Evolutionary conservation across 1,284 basidiomycete species (phyloP), one percentile per base, ranked within the genome.

Genomic region (Sparassis latifolia): DNA sequence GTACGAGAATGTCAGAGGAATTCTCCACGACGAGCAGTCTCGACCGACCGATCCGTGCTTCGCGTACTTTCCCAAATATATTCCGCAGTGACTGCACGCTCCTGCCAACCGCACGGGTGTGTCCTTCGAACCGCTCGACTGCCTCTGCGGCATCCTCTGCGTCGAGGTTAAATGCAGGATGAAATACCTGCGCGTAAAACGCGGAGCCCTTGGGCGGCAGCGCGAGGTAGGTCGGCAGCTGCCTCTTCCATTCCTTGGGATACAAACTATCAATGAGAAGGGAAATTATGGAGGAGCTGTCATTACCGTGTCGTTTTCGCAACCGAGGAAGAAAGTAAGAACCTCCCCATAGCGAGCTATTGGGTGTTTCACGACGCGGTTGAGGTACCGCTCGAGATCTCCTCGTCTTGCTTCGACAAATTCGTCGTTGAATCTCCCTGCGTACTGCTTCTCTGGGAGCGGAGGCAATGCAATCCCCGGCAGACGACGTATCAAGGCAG

Each of bases 91-190:
- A 76, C 56, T 90, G 84, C 1, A 89, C 81, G 10, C 86, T 80
- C 52, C 76, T 78, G 2, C 80, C 82, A 1, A 88, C 77, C 0
- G 79, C 82, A 33, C 72, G 74, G 0, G 80, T 76, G 57, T 92
- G 85, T 7, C 69, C 69, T 39, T 81, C 76, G 62, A 92, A 92
- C 2, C 76, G 68, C 7, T 80, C 76, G 1, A 80, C 71, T 0
- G 73, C 68, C 5, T 81, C 79, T 12, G 70, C 67, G 2, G 80
- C 80, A 45, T 89, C 86, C 37, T 86, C 82, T 0, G 74, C 63
- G 55, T 93, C 90, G 39, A 93, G 62, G 62, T 92, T 92, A 68
- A 89, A 93, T 1, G 79, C 84, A 2, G 89, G 91, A 62, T 94
- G 90, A 60, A 82, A 91, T 0, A 92, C 84, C 30, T 80, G 79